Percentiles rank a stretch among this genome's conserved stretches.
Evolutionary conservation across 306 rosid species (phyloP).

Genomic region (Elaeagnus macrophylla): DNA sequence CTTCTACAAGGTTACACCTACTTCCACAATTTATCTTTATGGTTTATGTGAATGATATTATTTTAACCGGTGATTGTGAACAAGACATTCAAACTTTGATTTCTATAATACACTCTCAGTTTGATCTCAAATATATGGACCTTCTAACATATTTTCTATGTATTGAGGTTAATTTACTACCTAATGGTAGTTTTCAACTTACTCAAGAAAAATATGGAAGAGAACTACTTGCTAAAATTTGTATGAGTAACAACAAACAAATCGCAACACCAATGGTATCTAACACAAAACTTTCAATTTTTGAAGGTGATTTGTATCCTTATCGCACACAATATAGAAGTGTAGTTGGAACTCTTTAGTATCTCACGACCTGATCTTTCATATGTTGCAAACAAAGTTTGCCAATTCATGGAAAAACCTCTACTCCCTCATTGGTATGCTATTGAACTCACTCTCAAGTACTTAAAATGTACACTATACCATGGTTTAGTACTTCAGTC

Average conservation of each 20-base stretch:
- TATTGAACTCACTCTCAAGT: too few species aligned
- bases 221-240: too few species aligned
- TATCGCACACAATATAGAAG: background rate
- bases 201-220: too few species aligned
- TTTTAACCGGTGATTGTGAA: background rate
- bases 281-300: too few species aligned
- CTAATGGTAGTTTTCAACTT: background rate
- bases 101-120: background rate
- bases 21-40: background rate
- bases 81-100: background rate
- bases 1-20: background rate
- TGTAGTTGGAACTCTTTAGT: background rate
- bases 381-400: background rate
- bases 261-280: too few species aligned
- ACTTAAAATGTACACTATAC: too few species aligned
- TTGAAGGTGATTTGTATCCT: background rate
- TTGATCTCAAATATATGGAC: background rate
- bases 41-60: background rate
- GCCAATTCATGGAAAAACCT: background rate
- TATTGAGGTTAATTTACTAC: background rate
- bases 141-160: background rate
- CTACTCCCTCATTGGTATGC: background rate
- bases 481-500: too few species aligned
- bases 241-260: too few species aligned
- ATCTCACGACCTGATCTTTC: background rate